These are phyloP conservation scores for Syncephalis plumigaleata DNA, from an alignment of 371 early-diverging fungal species.

Conservation along the genomic window DNA sequence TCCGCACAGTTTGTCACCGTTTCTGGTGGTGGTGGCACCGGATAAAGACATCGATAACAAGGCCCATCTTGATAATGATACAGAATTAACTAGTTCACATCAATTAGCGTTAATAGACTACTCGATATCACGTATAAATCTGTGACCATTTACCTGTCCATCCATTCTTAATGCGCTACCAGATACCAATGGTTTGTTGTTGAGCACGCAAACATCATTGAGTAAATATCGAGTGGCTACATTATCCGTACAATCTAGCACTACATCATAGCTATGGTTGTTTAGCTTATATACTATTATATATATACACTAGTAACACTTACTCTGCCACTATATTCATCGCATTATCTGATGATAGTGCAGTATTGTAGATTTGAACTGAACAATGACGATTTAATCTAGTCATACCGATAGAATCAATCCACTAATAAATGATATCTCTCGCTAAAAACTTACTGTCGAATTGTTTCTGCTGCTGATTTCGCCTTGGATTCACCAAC, in stretches of 20 bases:
- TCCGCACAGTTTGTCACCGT: constrained; percentile 84
- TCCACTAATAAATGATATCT: too few relatives aligned
- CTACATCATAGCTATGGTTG: constrained; percentile 70
- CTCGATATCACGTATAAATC: neutral
- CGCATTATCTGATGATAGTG: constrained; percentile 26
- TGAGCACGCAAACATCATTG: constrained; percentile 83
- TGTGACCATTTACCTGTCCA: constrained; percentile 47
- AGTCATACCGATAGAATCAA: neutral
- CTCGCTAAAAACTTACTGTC: constrained; percentile 29
- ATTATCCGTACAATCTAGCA: constrained; percentile 95
- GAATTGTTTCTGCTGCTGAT: constrained; percentile 47
- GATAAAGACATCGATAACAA: constrained; percentile 97
- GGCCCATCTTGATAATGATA: constrained; percentile 77
- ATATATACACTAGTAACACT: constrained; percentile 3
- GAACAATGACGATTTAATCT: constrained; percentile 19
- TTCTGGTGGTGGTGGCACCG: constrained; percentile 74
- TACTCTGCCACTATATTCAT: constrained; percentile 16
- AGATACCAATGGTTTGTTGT: constrained; percentile 76
- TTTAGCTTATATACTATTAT: too few relatives aligned
- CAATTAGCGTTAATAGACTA: neutral
- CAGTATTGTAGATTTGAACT: constrained; percentile 12
- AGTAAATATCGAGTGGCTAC: constrained; percentile 92
- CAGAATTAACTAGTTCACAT: constrained; percentile 55
- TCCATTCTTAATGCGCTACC: constrained; percentile 91
- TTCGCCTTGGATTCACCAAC: constrained; percentile 66